phyloP scores from a whole-genome alignment of 768 basidiomycete genomes.

The Tubosaeta brunneosetosa region DNA sequence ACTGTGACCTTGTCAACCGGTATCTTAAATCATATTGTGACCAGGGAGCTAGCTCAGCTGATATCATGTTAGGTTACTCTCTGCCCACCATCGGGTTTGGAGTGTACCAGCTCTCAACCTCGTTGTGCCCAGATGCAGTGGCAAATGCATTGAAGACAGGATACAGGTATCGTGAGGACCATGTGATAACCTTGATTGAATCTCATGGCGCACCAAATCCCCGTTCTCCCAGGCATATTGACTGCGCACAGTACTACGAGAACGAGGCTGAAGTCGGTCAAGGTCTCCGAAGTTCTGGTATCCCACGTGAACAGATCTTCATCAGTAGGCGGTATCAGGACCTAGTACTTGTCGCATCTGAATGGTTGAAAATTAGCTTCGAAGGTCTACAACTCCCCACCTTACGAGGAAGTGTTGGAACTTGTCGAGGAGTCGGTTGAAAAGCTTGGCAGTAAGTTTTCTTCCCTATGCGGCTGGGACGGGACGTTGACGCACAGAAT shows the following conservation, averaged over 20 bases:
- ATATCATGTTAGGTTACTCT: constrained; percentile 13
- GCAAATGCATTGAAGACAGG: constrained; percentile 20
- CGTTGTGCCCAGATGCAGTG: constrained; percentile 13
- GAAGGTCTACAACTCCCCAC: constrained; percentile 9
- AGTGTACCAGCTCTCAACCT: constrained; percentile 15
- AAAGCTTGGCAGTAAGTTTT: constrained; percentile 19
- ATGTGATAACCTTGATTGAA: neutral
- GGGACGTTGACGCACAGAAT: neutral
- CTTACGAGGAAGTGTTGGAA: constrained; percentile 14
- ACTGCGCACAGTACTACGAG: constrained; percentile 21
- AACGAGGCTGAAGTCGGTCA: constrained; percentile 26
- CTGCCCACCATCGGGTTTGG: constrained; percentile 27
- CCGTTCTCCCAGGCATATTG: constrained; percentile 21
- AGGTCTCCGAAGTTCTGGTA: constrained; percentile 19
- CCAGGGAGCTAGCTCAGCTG: neutral
- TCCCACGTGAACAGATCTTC: constrained; percentile 27
- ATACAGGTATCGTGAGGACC: constrained; percentile 18
- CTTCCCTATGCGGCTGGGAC: neutral
- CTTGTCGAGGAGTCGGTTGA: constrained; percentile 21
- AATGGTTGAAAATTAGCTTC: constrained; percentile 16
- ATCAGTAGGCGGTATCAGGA: constrained; percentile 21
- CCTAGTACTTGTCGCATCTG: neutral
- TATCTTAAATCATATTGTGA: neutral
- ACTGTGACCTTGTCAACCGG: constrained; percentile 10
- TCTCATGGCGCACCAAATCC: neutral